Evolutionary conservation across 2,329 filamentous ascomycete species (phyloP), one percentile per base, ranked within the genome.

Genomic region (Fusarium sublunatum): DNA sequence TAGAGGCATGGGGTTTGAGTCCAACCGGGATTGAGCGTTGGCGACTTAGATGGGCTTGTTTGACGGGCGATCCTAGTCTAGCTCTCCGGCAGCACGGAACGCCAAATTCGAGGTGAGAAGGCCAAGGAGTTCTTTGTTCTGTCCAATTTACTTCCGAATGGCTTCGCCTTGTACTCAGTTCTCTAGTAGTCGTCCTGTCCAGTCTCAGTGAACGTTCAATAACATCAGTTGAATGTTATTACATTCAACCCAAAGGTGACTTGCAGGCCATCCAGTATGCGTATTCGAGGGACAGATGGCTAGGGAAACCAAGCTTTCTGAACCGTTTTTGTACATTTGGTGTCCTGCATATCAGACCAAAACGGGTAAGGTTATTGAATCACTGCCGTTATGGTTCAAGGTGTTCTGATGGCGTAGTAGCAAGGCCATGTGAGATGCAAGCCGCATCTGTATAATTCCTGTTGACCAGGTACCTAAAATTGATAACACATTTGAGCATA

Each of bases 11-110:
- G 51, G 11, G 42, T 19, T 12, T 11, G 32, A 51, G 43, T 29
- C 44, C 52, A 65, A 67, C 69, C 50, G 64, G 53, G 52, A 46
- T 42, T 13, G 10, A 47, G 52, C 5, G 44, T 42, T 53, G 39
- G 48, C 40, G 45, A 53, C 60, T 34, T 31, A 63, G 49, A 47
- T 49, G 42, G 50, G 40, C 24, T 40, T 48, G 25, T 35, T 40
- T 48, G 24, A 47, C 32, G 26, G 53, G 44, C 32, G 29, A 59
- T 41, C 48, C 40, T 32, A 39, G 42, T 32, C 36, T 39, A 29
- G 28, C 40, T 51, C 28, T 45, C 58, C 61, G 48, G 53, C 43
- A 58, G 46, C n/a, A 48, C 38, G 45, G 60, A 46, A 61, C 45
- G 39, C 40, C 39, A 61, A 24, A 42, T 13, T 26, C 36, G 46